These are phyloP conservation scores for Cladorrhinum sp. DNA, from an alignment of 2,329 filamentous ascomycete species.

Conservation along the genomic window DNA sequence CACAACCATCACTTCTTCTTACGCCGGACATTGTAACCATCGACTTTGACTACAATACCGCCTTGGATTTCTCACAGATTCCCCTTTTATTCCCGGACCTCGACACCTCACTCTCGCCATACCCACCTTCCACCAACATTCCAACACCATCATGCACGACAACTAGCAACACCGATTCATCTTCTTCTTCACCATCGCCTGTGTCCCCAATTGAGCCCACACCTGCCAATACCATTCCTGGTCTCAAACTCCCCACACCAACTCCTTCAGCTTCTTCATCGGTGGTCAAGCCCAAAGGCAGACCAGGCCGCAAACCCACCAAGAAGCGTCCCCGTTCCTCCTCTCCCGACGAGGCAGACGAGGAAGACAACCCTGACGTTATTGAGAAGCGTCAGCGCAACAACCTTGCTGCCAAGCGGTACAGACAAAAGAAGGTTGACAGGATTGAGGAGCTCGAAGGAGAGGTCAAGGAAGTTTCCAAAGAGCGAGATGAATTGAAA, in stretches of 20 bases:
- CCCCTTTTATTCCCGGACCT: neutral
- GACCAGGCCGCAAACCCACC: constrained; percentile 20
- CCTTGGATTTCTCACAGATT: neutral
- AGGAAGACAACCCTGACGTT: constrained; percentile 25
- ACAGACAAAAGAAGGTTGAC: constrained; percentile 62
- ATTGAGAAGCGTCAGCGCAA: constrained; percentile 56
- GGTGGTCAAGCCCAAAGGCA: constrained; percentile 2
- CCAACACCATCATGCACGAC: constrained; percentile 7
- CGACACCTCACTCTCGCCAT: neutral
- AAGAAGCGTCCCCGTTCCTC: constrained; percentile 9
- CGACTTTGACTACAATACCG: neutral
- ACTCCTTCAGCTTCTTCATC: neutral
- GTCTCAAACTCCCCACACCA: constrained; percentile 17
- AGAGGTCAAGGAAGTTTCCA: constrained; percentile 48
- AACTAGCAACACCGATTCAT: constrained; percentile 10
- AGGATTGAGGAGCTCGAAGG: constrained; percentile 55
- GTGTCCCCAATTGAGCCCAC: neutral
- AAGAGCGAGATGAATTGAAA: constrained; percentile 56
- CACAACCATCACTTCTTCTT: neutral
- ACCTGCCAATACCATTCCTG: constrained; percentile 9
- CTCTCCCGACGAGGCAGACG: neutral
- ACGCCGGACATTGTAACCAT: neutral
- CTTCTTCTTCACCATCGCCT: constrained; percentile 9
- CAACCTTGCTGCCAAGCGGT: constrained; percentile 60
- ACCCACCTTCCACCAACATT: neutral